Evolutionary conservation across 768 basidiomycete species (phyloP).

Genomic region (Tephrocybe sp.): DNA sequence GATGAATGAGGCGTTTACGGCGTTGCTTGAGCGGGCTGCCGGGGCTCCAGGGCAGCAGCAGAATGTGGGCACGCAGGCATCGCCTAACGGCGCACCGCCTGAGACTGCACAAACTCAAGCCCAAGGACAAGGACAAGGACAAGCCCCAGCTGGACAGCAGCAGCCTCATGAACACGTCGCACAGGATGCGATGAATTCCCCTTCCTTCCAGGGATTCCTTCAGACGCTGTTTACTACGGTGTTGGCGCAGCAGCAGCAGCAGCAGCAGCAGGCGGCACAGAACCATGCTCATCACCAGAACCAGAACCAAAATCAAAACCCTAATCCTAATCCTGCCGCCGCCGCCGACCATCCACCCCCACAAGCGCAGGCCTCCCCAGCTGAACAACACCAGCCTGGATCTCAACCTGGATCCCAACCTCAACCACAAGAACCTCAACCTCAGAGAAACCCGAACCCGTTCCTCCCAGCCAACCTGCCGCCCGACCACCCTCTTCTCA

Average conservation of each 20-base stretch:
- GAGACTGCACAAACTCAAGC: too few relatives aligned
- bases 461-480: neutral
- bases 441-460: neutral
- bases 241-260: constrained; percentile 12
- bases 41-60: neutral
- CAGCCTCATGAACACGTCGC: too few relatives aligned
- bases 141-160: neutral
- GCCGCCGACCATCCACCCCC: too few relatives aligned
- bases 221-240: too few relatives aligned
- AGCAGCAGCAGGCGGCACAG: neutral
- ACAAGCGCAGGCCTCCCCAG: too few relatives aligned
- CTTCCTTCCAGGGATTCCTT: too few relatives aligned
- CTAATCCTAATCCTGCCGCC: neutral
- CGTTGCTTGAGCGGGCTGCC: constrained; percentile 17
- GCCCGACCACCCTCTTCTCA: neutral
- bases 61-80: too few relatives aligned
- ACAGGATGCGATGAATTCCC: too few relatives aligned
- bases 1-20: constrained; percentile 25
- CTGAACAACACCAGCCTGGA: too few relatives aligned
- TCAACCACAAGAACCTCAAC: neutral
- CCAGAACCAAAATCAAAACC: neutral
- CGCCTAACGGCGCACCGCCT: too few relatives aligned
- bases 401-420: neutral
- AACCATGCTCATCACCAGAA: neutral
- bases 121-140: neutral